Evolutionary conservation across 2,329 filamentous ascomycete species (phyloP).

Genomic region (Neofusicoccum ribis): DNA sequence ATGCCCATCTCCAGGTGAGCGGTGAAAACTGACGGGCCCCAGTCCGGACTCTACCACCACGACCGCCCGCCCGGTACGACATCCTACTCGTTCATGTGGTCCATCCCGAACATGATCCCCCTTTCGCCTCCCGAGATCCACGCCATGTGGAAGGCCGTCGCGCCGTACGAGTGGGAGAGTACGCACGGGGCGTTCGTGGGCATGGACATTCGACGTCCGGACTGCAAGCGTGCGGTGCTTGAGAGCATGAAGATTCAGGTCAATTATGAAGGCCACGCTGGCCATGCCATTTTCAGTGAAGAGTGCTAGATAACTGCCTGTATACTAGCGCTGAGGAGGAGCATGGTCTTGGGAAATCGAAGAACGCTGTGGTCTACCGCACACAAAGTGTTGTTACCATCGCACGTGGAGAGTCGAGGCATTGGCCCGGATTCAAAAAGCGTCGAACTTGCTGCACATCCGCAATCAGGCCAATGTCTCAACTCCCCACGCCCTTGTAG

Average conservation of each 20-base stretch:
- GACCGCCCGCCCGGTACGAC: conserved; percentile 25
- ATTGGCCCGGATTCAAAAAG: too few species aligned
- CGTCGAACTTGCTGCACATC: too few species aligned
- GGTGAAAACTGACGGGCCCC: neutral
- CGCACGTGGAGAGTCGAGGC: too few species aligned
- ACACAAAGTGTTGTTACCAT: too few species aligned
- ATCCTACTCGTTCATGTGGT: conserved; percentile 73
- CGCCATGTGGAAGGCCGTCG: conserved; percentile 69
- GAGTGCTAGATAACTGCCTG: conserved; percentile 12
- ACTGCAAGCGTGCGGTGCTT: conserved; percentile 65
- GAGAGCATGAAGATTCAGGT: conserved; percentile 76
- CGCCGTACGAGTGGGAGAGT: conserved; percentile 61
- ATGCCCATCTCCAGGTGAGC: too few species aligned
- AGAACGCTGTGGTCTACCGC: too few species aligned
- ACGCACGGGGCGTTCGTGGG: conserved; percentile 69
- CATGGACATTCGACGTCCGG: conserved; percentile 58
- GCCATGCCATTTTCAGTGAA: conserved; percentile 42
- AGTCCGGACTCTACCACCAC: conserved; percentile 34
- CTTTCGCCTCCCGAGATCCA: conserved; percentile 63
- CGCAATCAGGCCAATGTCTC: too few species aligned
- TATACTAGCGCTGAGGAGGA: too few species aligned
- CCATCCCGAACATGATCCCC: conserved; percentile 73
- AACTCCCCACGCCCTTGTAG: too few species aligned
- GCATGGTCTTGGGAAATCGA: too few species aligned
- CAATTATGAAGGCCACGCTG: conserved; percentile 45